A percentile compares a stretch with the other conserved stretches of the same genome.
These are phyloP conservation scores for Kwoniella shandongensis DNA, from an alignment of 768 basidiomycete species.

Conservation along the genomic window DNA sequence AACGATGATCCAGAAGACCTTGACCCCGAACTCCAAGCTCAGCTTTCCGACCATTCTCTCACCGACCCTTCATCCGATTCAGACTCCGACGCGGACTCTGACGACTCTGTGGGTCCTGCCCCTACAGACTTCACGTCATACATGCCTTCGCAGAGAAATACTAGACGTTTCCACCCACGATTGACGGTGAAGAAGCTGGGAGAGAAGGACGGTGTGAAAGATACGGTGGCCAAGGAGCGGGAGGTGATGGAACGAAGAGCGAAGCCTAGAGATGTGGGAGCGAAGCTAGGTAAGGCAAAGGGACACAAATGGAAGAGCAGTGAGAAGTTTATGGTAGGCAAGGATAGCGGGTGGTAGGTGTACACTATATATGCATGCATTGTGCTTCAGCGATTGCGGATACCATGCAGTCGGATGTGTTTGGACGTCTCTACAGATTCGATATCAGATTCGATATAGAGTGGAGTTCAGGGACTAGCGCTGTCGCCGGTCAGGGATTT, in stretches of 20 bases:
- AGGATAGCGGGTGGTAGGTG: conserved; percentile 32
- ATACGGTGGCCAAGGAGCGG: conserved; percentile 30
- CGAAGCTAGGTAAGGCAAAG: conserved; percentile 45
- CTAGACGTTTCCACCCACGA: conserved; percentile 6
- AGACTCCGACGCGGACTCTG: conserved; percentile 33
- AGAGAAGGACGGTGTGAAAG: conserved; percentile 16
- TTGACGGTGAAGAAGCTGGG: conserved; percentile 14
- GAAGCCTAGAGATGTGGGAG: conserved; percentile 25
- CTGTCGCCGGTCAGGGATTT: too few relatives aligned
- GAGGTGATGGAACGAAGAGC: conserved; percentile 28
- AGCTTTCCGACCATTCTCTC: conserved; percentile 7
- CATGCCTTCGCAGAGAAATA: conserved; percentile 18
- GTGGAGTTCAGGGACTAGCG: too few relatives aligned
- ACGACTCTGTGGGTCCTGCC: conserved; percentile 33
- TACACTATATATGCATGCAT: too few relatives aligned
- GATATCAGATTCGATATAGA: too few relatives aligned
- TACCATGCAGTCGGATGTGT: too few relatives aligned
- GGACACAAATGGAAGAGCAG: conserved; percentile 53
- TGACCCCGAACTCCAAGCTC: conserved; percentile 6
- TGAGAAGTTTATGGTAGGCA: conserved; percentile 40
- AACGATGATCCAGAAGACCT: conserved; percentile 28
- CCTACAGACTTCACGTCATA: conserved; percentile 41
- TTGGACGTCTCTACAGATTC: too few relatives aligned
- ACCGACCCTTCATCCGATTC: conserved; percentile 14
- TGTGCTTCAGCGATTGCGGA: too few relatives aligned